phyloP scores from a whole-genome alignment of 2,329 filamentous ascomycete species.

The Phaeosphaeriaceae sp. region DNA sequence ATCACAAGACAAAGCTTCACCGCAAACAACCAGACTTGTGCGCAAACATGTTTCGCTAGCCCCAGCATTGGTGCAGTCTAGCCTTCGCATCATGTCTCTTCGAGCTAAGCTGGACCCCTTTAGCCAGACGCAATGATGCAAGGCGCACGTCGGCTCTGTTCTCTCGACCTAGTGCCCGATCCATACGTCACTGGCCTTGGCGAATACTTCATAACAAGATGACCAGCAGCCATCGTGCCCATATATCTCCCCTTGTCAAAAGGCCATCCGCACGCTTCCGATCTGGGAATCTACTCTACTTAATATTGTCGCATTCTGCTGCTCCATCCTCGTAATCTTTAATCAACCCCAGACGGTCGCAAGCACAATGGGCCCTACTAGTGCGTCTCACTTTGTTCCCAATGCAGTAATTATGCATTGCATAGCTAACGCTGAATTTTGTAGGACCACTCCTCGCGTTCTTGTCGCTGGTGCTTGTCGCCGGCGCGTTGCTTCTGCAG shows the following conservation, averaged over 20 bases:
- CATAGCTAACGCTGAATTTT: conserved; percentile 4
- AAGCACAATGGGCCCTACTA: conserved; percentile 21
- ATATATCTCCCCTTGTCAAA: not conserved
- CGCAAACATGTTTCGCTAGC: conserved; percentile 3
- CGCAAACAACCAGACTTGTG: conserved; percentile 4
- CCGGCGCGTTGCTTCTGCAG: conserved; percentile 67
- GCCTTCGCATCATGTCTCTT: conserved; percentile 4
- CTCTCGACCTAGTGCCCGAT: not conserved
- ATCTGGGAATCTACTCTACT: conserved; percentile 2
- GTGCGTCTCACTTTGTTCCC: conserved; percentile 9
- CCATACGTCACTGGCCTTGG: conserved; percentile 23
- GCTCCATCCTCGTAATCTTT: conserved; percentile 12
- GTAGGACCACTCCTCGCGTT: conserved; percentile 64
- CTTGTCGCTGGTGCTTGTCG: conserved; percentile 67
- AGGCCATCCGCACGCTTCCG: conserved; percentile 8
- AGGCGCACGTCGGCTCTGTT: conserved; percentile 10
- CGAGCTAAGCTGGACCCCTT: conserved; percentile 8
- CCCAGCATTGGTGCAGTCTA: not conserved
- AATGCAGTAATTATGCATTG: conserved; percentile 11
- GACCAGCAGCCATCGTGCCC: not conserved
- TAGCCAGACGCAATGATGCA: conserved; percentile 21
- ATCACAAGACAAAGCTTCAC: too few species aligned
- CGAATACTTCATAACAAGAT: conserved; percentile 19
- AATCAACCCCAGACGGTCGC: not conserved
- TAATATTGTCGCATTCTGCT: not conserved